Percentiles rank a stretch among this genome's conserved stretches.
phyloP scores from a whole-genome alignment of 2,329 filamentous ascomycete species.

The Penicillium frequentans region DNA sequence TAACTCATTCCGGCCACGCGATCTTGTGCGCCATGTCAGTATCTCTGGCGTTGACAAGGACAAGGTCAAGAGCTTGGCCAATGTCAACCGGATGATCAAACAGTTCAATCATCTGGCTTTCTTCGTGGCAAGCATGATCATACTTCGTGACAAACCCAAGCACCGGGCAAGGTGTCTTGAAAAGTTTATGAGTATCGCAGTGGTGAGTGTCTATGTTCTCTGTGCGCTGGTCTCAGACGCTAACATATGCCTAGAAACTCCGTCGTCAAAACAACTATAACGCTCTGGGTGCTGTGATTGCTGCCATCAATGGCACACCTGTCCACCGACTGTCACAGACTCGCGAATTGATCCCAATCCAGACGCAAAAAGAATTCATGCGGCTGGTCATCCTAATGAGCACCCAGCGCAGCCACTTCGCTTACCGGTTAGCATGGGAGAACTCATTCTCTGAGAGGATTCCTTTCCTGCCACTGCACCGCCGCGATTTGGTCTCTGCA shows the following conservation, averaged over 20 bases:
- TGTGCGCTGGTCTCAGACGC: neutral
- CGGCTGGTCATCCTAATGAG: slow-evolving; percentile 90
- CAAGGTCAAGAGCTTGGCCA: slow-evolving; percentile 71
- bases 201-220: slow-evolving; percentile 33
- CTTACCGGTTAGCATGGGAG: slow-evolving; percentile 96
- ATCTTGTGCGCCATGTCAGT: slow-evolving; percentile 88
- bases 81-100: slow-evolving; percentile 91
- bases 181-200: slow-evolving; percentile 90
- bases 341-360: slow-evolving; percentile 68
- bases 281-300: slow-evolving; percentile 86
- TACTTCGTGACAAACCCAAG: slow-evolving; percentile 93
- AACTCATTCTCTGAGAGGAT: slow-evolving; percentile 89
- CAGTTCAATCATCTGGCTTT: slow-evolving; percentile 86
- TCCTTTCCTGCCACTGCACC: slow-evolving; percentile 87
- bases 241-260: slow-evolving; percentile 58
- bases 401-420: slow-evolving; percentile 86
- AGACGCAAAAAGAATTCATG: slow-evolving; percentile 80
- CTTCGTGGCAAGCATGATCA: slow-evolving; percentile 79
- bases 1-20: slow-evolving; percentile 86
- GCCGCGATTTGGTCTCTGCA: slow-evolving; percentile 85
- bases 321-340: slow-evolving; percentile 83
- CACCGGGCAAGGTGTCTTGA: slow-evolving; percentile 88
- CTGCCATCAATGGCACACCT: slow-evolving; percentile 84
- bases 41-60: slow-evolving; percentile 55
- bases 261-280: slow-evolving; percentile 97